Conservation (phyloP, 164 flowering plant species). For the Vitis rupestris region DNA sequence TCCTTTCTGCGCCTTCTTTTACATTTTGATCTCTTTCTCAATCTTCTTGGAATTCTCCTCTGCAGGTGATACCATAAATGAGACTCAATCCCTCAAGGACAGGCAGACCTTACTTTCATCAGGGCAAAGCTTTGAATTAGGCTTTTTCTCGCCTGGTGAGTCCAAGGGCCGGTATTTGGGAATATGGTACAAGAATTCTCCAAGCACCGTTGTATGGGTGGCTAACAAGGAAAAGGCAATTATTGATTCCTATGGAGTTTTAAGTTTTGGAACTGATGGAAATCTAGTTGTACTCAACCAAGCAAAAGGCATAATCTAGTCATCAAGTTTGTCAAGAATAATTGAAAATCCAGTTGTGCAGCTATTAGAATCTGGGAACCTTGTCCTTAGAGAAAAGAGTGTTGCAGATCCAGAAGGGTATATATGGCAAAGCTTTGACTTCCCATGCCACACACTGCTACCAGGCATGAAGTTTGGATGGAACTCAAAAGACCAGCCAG, state of each 20-base stretch:
- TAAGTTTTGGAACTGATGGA: conserved; percentile 4
- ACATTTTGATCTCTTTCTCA: too few relatives aligned
- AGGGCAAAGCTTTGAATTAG: conserved; percentile 2
- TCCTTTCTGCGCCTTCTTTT: too few relatives aligned
- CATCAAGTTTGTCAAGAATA: background rate
- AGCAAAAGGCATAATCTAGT: conserved; percentile 6
- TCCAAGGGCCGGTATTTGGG: conserved; percentile 11
- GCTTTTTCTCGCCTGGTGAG: conserved; percentile 23
- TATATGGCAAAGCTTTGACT: conserved; percentile 28
- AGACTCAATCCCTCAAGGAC: conserved; percentile 1
- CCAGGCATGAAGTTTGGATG: conserved; percentile 26
- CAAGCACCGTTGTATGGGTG: conserved; percentile 20
- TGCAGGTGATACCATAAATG: background rate
- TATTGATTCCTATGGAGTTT: conserved; percentile 3
- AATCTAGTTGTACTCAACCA: background rate
- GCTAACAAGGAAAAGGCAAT: conserved; percentile 21
- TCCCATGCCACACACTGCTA: conserved; percentile 18
- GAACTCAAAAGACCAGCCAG: conserved; percentile 1
- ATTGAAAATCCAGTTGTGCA: background rate
- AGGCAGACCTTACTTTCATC: conserved; percentile 1
- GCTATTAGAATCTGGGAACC: conserved; percentile 23
- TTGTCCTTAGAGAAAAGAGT: conserved; percentile 8
- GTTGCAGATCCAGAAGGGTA: background rate
- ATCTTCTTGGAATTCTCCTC: too few relatives aligned
- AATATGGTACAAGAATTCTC: conserved; percentile 19